A percentile compares a stretch with the other conserved stretches of the same genome.
These are phyloP conservation scores for Ceriops decandra DNA, from an alignment of 345 rosid species.

Conservation along the genomic window DNA sequence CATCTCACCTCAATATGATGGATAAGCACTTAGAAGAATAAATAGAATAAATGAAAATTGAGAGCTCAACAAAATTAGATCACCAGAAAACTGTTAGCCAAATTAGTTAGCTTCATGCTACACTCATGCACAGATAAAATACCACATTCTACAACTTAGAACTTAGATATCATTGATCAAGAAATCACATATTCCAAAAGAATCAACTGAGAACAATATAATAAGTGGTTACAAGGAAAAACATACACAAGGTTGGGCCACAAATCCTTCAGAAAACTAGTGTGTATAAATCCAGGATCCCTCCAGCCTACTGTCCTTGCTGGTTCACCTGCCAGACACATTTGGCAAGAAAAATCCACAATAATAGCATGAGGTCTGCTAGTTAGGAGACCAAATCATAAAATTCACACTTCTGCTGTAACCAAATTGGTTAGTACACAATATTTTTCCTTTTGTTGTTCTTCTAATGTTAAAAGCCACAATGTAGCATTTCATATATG, in stretches of 20 bases:
- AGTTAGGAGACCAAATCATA: neutral
- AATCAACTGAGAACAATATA: neutral
- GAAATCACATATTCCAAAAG: neutral
- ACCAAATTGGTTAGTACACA: neutral
- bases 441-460: neutral
- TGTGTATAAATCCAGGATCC: slow-evolving; percentile 75
- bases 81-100: neutral
- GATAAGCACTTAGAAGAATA: neutral
- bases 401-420: neutral
- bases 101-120: neutral
- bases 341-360: slow-evolving; percentile 10
- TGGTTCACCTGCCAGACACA: slow-evolving; percentile 42
- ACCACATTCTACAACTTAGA: too few relatives aligned
- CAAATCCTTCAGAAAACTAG: slow-evolving; percentile 61
- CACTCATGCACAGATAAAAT: neutral
- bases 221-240: neutral
- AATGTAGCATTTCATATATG: neutral
- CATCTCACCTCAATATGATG: too few relatives aligned
- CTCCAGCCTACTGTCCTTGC: slow-evolving; percentile 81
- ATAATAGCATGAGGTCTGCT: neutral
- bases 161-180: too few relatives aligned
- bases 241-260: slow-evolving; percentile 61
- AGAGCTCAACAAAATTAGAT: neutral
- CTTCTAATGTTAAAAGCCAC: neutral
- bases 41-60: neutral